A percentile compares a stretch with the other conserved stretches of the same genome.
phyloP scores from a whole-genome alignment of 306 rosid genomes.

The Glycyrrhiza uralensis region DNA sequence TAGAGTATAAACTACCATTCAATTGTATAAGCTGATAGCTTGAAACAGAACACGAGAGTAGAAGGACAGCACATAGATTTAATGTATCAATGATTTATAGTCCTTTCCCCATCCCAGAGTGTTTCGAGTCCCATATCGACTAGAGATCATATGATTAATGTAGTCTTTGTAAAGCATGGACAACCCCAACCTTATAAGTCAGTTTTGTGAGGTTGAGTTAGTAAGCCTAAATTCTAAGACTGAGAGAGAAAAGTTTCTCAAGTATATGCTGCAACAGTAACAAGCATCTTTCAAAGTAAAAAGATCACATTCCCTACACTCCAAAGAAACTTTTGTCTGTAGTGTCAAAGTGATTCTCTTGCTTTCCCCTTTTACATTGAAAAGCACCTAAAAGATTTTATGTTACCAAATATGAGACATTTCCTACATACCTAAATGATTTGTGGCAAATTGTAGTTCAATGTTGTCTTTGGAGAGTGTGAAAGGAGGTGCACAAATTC shows the following conservation, averaged over 20 bases:
- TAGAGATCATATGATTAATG: too few relatives aligned
- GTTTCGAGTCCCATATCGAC: too few relatives aligned
- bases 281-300: too few relatives aligned
- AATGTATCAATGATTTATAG: not conserved
- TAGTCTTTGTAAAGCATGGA: too few relatives aligned
- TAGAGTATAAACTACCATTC: not conserved
- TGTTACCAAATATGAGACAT: not conserved
- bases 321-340: not conserved
- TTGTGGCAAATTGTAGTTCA: conserved; percentile 87
- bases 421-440: conserved; percentile 56
- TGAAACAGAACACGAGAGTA: not conserved
- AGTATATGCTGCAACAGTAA: too few relatives aligned
- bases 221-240: too few relatives aligned
- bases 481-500: conserved; percentile 67
- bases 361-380: not conserved
- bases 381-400: not conserved
- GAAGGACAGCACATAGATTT: not conserved
- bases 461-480: conserved; percentile 67
- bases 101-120: not conserved
- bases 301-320: not conserved
- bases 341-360: too few relatives aligned
- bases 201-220: too few relatives aligned
- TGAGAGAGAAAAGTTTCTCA: not conserved
- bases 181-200: too few relatives aligned
- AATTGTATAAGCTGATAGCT: not conserved